Base-by-base conservation (phyloP, 2,329 filamentous ascomycete species). In the Cercospora sp. region DNA sequence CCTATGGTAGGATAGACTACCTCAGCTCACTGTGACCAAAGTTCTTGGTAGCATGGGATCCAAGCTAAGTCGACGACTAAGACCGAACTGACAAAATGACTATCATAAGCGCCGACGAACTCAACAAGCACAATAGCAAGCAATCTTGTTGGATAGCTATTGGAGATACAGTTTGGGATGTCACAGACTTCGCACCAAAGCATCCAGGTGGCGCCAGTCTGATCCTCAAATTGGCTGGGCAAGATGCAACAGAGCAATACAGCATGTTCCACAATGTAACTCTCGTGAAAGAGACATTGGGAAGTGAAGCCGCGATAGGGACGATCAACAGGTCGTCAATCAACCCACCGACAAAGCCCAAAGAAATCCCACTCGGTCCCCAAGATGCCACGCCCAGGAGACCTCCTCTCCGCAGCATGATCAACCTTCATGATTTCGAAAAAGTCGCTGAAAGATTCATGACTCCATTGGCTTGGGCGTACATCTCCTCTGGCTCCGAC, bases 131-230 rank as follows among this genome's bases (percentile, higher is more conserved):
- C 82, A 94, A 91, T 77, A 89, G 90, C 2, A 78, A 86, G 64
- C 88, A 94, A 18, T 94, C 91, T 82, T 97, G 94, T 81, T 97
- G 94, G 93, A 92, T 97, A 1, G 86, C 94, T 63, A 85, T 97
- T 28, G 94, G 97, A 79, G 91, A 90, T 73, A 88, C 92, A 72
- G 92, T 97, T 71, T 97, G 95, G 82, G 92, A 97, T 83, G 91
- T 96, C 67, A 96, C 93, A 3, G 91, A 93, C 53, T 96, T 95
- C 78, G 81, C 95, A n/a, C 90, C 91, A 10, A 91, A 96, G 79
- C 93, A 96, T 77, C 93, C 93, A 26, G 93, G 93, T 68, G 93
- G 92, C 67, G 75, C 71, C 72, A 78, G 76, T 20, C 73, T 81
- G 75, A 79, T 88, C 33, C 74, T 83, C 7, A 77, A 81, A 53